Conservation (phyloP, 441 rosid species). For the Gossypium schwendimanii region DNA sequence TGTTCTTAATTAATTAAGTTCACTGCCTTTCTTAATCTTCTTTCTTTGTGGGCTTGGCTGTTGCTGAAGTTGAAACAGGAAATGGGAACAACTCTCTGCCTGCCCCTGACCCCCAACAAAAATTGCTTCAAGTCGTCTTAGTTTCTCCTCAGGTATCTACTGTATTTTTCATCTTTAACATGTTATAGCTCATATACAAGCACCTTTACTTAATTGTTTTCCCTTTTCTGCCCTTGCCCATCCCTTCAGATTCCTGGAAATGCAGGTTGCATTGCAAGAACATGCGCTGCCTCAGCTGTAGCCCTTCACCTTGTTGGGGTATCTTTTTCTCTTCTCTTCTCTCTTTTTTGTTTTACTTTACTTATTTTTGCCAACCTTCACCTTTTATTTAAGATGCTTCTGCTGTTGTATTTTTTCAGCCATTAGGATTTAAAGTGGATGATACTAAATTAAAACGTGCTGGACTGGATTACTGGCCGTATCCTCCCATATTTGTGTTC, state of each 20-base stretch:
- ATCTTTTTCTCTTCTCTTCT: not conserved
- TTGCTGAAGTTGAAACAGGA: slow-evolving; percentile 36
- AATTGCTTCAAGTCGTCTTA: slow-evolving; percentile 78
- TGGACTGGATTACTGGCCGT: slow-evolving; percentile 99
- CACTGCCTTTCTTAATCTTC: not conserved
- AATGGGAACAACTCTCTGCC: slow-evolving; percentile 35
- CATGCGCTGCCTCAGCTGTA: slow-evolving; percentile 91
- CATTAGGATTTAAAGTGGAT: slow-evolving; percentile 82
- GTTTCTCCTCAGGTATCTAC: slow-evolving; percentile 79
- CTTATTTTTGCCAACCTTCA: not conserved
- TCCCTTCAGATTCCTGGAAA: slow-evolving; percentile 79
- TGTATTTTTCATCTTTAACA: not conserved
- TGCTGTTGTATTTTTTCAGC: slow-evolving; percentile 44
- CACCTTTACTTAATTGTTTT: not conserved
- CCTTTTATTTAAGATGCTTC: slow-evolving; percentile 5
- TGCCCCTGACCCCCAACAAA: slow-evolving; percentile 27
- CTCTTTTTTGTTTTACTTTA: not conserved
- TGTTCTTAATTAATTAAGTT: not conserved
- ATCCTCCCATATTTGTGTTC: slow-evolving; percentile 36
- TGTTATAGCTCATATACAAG: not conserved
- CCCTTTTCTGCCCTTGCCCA: not conserved
- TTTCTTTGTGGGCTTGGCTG: not conserved
- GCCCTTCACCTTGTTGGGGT: slow-evolving; percentile 89
- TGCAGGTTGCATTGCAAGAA: slow-evolving; percentile 95
- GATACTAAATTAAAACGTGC: slow-evolving; percentile 85